These are phyloP conservation scores for Fomitopsis betulina DNA, from an alignment of 1,284 basidiomycete genomes.

Conservation along the genomic window DNA sequence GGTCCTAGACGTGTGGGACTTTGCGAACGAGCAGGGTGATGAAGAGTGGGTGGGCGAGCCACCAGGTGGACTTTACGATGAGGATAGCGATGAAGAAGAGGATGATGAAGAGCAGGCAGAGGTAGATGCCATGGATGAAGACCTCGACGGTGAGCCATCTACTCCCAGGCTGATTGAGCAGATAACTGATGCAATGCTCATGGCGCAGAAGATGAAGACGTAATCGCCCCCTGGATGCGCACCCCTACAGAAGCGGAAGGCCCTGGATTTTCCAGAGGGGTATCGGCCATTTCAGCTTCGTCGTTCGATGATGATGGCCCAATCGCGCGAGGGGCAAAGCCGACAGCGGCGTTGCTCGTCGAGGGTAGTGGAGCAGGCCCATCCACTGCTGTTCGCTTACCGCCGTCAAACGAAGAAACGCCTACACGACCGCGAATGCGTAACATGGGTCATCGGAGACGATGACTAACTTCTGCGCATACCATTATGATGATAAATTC, in stretches of 20 bases:
- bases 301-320: neutral
- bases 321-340: neutral
- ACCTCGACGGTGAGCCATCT: slow-evolving; percentile 41
- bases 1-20: slow-evolving; percentile 84
- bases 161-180: slow-evolving; percentile 45
- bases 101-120: slow-evolving; percentile 50
- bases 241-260: neutral
- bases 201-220: neutral
- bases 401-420: neutral
- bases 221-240: neutral
- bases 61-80: slow-evolving; percentile 30
- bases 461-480: neutral
- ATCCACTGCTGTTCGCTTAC: neutral
- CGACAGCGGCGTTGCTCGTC: neutral
- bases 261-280: neutral
- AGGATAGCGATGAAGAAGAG: slow-evolving; percentile 45
- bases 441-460: neutral
- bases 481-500: neutral
- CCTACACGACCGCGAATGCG: neutral
- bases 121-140: slow-evolving; percentile 66
- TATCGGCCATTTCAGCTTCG: slow-evolving; percentile 1
- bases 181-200: neutral
- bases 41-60: slow-evolving; percentile 38
- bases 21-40: slow-evolving; percentile 61
- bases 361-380: neutral